These are phyloP conservation scores for Cardiosporidium cionae DNA, from an alignment of 169 alveolate species.

Conservation along the genomic window DNA sequence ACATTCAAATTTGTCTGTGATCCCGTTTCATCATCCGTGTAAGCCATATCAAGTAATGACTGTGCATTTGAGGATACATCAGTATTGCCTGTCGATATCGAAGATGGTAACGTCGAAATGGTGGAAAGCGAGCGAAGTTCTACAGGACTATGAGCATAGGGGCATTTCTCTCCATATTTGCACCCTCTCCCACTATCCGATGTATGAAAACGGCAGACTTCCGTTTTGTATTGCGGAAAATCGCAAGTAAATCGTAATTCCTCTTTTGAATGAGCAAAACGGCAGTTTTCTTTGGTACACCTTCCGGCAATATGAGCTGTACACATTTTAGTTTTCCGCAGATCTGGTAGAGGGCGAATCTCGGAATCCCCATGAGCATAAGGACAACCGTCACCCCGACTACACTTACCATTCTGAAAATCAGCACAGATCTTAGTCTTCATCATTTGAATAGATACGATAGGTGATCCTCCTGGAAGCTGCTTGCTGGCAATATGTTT, in stretches of 20 bases:
- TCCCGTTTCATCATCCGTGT: too few species aligned
- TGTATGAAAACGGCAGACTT: constrained; percentile 12
- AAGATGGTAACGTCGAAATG: too few species aligned
- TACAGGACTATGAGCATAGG: constrained; percentile 12
- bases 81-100: too few species aligned
- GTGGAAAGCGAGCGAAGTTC: constrained; percentile 21
- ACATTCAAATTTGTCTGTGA: too few species aligned
- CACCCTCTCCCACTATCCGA: constrained; percentile 24
- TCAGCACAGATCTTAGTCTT: constrained; percentile 22
- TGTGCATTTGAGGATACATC: too few species aligned
- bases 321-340: constrained; percentile 24
- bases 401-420: constrained; percentile 8
- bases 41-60: too few species aligned
- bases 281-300: constrained; percentile 7
- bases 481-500: too few species aligned
- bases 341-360: constrained; percentile 20
- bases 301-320: constrained; percentile 8
- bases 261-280: constrained; percentile 14
- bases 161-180: constrained; percentile 14
- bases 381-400: constrained; percentile 11
- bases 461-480: constrained; percentile 36
- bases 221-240: constrained; percentile 16
- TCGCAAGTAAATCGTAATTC: constrained; percentile 20
- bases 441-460: constrained; percentile 24
- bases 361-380: constrained; percentile 26